Percentiles rank a stretch among this genome's conserved stretches.
Evolutionary conservation across 768 basidiomycete species (phyloP).

Genomic region (Lentinula sp.): DNA sequence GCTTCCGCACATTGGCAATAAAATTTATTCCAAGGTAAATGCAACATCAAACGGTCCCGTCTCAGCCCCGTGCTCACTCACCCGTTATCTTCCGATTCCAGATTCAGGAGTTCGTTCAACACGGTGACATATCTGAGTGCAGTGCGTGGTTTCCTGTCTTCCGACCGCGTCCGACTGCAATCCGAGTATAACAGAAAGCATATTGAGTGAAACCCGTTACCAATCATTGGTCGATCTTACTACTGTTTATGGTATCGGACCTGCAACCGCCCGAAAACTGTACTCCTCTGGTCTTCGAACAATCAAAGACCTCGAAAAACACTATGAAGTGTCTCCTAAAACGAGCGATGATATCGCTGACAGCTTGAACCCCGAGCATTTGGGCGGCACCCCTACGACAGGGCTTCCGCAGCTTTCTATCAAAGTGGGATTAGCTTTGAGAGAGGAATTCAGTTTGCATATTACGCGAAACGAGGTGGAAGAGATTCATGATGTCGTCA

Average conservation of each 20-base stretch:
- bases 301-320: slow-evolving; percentile 60
- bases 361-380: not conserved
- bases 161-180: not conserved
- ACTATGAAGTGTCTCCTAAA: slow-evolving; percentile 42
- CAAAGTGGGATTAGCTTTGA: slow-evolving; percentile 52
- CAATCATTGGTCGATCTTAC: slow-evolving; percentile 51
- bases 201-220: slow-evolving; percentile 45
- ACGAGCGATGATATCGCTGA: slow-evolving; percentile 9
- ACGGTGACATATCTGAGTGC: slow-evolving; percentile 54
- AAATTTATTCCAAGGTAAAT: slow-evolving; percentile 42
- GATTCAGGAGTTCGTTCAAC: slow-evolving; percentile 58
- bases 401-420: slow-evolving; percentile 32
- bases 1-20: slow-evolving; percentile 42
- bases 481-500: slow-evolving; percentile 63
- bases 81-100: slow-evolving; percentile 17
- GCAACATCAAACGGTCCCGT: not conserved
- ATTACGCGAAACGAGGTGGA: slow-evolving; percentile 77
- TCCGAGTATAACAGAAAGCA: slow-evolving; percentile 32
- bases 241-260: slow-evolving; percentile 69
- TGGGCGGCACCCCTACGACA: slow-evolving; percentile 10
- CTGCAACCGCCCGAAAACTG: slow-evolving; percentile 58
- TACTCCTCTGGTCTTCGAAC: slow-evolving; percentile 64
- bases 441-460: slow-evolving; percentile 43
- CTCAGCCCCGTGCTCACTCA: not conserved
- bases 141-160: slow-evolving; percentile 25